Evolutionary conservation across 2,329 filamentous ascomycete species (phyloP).

Genomic region (Fusarium napiforme): DNA sequence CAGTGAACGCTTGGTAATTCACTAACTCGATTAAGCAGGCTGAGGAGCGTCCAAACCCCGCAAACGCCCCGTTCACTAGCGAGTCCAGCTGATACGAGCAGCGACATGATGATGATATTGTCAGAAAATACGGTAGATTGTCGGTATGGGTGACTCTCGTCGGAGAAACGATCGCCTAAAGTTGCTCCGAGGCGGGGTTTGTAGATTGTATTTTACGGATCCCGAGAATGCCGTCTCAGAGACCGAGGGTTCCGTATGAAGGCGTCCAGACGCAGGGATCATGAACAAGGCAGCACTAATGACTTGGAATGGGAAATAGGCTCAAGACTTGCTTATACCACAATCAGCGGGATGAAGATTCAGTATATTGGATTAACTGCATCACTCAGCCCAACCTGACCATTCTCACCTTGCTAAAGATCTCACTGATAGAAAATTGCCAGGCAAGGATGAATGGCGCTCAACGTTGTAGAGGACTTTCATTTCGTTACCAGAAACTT

Average conservation of each 20-base stretch:
- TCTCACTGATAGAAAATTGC: too few relatives aligned
- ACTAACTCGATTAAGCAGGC: neutral
- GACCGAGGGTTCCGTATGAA: neutral
- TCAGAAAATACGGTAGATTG: too few relatives aligned
- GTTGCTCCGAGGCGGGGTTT: neutral
- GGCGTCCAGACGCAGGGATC: too few relatives aligned
- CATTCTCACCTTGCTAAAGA: too few relatives aligned
- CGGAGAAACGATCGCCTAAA: neutral
- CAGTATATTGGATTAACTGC: neutral
- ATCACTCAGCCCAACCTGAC: neutral
- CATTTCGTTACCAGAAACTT: neutral
- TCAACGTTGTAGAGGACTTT: too few relatives aligned
- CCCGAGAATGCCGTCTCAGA: neutral
- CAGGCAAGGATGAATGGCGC: neutral
- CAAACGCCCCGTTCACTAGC: neutral
- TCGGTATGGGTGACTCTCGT: neutral
- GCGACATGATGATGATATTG: neutral
- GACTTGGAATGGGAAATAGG: too few relatives aligned
- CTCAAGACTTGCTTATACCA: too few relatives aligned
- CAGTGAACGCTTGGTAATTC: too few relatives aligned
- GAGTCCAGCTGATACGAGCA: neutral
- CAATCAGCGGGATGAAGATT: too few relatives aligned
- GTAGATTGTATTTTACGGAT: neutral
- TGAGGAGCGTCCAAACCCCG: neutral
- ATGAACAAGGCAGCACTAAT: neutral